A percentile compares a stretch with the other conserved stretches of the same genome.
Conservation (phyloP, 352 stramenopile species). For the Phytophthora meadii region DNA sequence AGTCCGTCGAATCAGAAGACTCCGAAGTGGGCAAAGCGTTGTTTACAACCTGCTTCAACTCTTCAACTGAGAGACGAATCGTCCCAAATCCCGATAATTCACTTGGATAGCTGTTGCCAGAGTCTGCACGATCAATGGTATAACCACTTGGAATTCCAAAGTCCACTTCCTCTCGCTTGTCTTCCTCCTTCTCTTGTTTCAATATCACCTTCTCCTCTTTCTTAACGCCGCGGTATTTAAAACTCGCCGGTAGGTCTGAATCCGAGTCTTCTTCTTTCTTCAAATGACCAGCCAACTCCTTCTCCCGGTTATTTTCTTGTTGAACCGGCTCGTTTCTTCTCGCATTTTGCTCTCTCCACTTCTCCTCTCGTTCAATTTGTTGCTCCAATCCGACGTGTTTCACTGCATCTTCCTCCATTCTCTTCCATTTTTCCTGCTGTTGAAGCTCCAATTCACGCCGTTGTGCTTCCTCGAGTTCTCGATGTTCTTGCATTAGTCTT, state of each 20-base stretch:
- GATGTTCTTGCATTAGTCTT: slow-evolving; percentile 34
- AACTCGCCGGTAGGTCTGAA: slow-evolving; percentile 15
- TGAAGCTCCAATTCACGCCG: slow-evolving; percentile 22
- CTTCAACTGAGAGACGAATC: slow-evolving; percentile 29
- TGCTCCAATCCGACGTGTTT: slow-evolving; percentile 21
- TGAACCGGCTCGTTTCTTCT: slow-evolving; percentile 4
- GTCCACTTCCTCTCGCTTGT: not conserved
- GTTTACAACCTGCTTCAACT: slow-evolving; percentile 35
- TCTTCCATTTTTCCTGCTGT: slow-evolving; percentile 27
- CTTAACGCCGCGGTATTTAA: slow-evolving; percentile 15
- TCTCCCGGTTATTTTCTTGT: not conserved
- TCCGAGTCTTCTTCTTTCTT: slow-evolving; percentile 25
- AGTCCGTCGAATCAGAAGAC: slow-evolving; percentile 44
- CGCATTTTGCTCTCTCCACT: slow-evolving; percentile 17
- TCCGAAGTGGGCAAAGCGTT: slow-evolving; percentile 46
- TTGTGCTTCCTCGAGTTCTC: slow-evolving; percentile 23
- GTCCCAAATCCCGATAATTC: slow-evolving; percentile 20
- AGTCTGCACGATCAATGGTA: slow-evolving; percentile 6
- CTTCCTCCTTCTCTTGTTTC: slow-evolving; percentile 4
- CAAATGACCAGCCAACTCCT: slow-evolving; percentile 10
- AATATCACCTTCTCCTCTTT: slow-evolving; percentile 24
- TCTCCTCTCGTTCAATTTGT: slow-evolving; percentile 19
- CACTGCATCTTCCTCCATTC: slow-evolving; percentile 20
- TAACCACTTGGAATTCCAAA: slow-evolving; percentile 11
- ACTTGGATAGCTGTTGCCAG: not conserved